These are phyloP conservation scores for Cladosporium sp. DNA, from an alignment of 2,329 filamentous ascomycete species.

Conservation along the genomic window DNA sequence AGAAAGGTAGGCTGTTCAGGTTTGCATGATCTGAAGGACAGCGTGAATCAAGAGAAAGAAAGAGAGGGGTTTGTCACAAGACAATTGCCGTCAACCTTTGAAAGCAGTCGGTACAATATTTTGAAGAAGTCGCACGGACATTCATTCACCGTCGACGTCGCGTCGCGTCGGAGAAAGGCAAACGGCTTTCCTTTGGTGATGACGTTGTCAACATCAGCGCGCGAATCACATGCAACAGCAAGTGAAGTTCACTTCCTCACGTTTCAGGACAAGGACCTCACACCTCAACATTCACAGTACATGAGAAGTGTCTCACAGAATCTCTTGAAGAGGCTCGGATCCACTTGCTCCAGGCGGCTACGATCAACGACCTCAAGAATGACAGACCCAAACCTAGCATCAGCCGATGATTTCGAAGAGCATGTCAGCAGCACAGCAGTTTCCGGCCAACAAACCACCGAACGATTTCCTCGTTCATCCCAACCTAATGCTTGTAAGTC, in stretches of 20 bases:
- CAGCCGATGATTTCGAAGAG: conserved; percentile 20
- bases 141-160: not conserved
- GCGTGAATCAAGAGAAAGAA: no score
- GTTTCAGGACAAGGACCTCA: no score
- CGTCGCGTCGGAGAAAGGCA: not conserved
- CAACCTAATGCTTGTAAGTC: conserved; percentile 35
- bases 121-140: not conserved
- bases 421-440: conserved; percentile 18
- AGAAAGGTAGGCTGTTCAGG: no score
- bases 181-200: not conserved
- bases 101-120: no score
- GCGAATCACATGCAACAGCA: not conserved
- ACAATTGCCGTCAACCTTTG: no score
- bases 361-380: not conserved
- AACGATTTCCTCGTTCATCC: conserved; percentile 11
- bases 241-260: not conserved
- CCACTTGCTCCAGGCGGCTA: no score
- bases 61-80: no score
- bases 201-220: not conserved
- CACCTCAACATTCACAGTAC: not conserved
- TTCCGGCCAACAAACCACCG: conserved; percentile 14
- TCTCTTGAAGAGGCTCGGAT: not conserved
- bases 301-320: not conserved
- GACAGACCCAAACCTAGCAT: conserved; percentile 12
- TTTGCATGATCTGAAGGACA: no score